phyloP scores from a whole-genome alignment of 805 yeast species.

The Ogataea kodamae region DNA sequence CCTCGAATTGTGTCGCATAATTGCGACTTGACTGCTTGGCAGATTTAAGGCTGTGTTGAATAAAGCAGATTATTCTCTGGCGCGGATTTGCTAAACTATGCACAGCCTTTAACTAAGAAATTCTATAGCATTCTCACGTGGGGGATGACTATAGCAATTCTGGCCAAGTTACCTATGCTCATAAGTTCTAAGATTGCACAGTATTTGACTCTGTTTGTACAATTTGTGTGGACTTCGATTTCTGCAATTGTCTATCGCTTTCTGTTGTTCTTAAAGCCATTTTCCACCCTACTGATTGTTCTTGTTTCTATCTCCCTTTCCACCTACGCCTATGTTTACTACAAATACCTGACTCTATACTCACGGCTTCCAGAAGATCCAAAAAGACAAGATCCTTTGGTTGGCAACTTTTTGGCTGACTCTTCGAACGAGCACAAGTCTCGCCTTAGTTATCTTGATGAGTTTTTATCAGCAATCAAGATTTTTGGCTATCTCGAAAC shows the following conservation, averaged over 20 bases:
- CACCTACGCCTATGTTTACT: constrained; percentile 51
- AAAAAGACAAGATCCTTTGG: constrained; percentile 39
- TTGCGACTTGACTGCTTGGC: not conserved
- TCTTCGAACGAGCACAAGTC: constrained; percentile 38
- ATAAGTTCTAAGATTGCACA: too few species aligned
- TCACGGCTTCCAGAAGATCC: constrained; percentile 51
- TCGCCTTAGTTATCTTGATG: constrained; percentile 71
- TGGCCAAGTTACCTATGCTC: too few species aligned
- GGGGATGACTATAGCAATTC: too few species aligned
- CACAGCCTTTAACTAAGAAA: not conserved
- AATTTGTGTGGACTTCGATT: constrained; percentile 20
- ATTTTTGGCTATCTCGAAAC: constrained; percentile 90
- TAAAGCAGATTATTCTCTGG: too few species aligned
- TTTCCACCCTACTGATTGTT: constrained; percentile 42
- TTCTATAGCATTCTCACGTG: not conserved
- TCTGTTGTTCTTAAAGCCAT: constrained; percentile 49
- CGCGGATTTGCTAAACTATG: too few species aligned
- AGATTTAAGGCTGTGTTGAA: constrained; percentile 1
- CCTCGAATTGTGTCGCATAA: not conserved
- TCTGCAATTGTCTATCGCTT: constrained; percentile 38
- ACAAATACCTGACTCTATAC: constrained; percentile 60
- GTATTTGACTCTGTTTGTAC: too few species aligned
- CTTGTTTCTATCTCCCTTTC: constrained; percentile 31
- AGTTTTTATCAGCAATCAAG: constrained; percentile 84
- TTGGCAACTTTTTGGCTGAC: constrained; percentile 44